Evolutionary conservation across 2,329 filamentous ascomycete genomes (phyloP), one percentile per base, ranked within the genome.

Genomic region (Ascochyta fabae): DNA sequence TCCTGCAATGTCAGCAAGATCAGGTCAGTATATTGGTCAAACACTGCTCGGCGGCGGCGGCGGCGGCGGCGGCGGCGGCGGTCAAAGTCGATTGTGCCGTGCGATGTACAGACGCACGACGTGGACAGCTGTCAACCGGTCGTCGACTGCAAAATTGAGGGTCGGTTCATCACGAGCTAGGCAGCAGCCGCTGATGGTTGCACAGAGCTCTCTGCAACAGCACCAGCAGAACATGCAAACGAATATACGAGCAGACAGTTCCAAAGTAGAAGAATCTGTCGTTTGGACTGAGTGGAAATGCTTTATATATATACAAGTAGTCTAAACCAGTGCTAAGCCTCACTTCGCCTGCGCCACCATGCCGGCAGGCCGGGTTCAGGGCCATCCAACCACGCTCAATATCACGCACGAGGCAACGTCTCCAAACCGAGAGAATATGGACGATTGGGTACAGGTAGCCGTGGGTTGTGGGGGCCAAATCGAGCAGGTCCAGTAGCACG

Each of bases 271-370:
- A 36, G 46, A 26, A 43, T 13, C n/a, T 36, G 6, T 6, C 15
- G 22, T 53, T 23, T 38, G 31, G 24, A 19, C 12, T 16, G 47
- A 34, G 19, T 43, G 43, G 19, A 36, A 43, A 33, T 29, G 31
- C 33, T 42, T 42, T 48, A 48, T 59, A 59, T 68, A 65, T 57
- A 41, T 19, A 26, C 10, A 31, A 13, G 38, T 57, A 19, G 22
- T 23, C 24, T 33, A 19, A 34, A 45, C 35, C n/a, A 61, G 58
- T 66, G 69, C 70, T 72, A 69, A 69, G 70, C 71, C 71, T 73
- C 71, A 73, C 64, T 61, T 60, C 42, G 39, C 41, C 58, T 58
- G 64, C 65, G 69, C 69, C 69, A 68, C 65, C 44, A 48, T 56
- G 40, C 53, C 53, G 58, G 50, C 45, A 52, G 58, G 60, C 57